Evolutionary conservation across 768 basidiomycete genomes (phyloP), one percentile per base, ranked within the genome.

Genomic region (Panellus pusillus): DNA sequence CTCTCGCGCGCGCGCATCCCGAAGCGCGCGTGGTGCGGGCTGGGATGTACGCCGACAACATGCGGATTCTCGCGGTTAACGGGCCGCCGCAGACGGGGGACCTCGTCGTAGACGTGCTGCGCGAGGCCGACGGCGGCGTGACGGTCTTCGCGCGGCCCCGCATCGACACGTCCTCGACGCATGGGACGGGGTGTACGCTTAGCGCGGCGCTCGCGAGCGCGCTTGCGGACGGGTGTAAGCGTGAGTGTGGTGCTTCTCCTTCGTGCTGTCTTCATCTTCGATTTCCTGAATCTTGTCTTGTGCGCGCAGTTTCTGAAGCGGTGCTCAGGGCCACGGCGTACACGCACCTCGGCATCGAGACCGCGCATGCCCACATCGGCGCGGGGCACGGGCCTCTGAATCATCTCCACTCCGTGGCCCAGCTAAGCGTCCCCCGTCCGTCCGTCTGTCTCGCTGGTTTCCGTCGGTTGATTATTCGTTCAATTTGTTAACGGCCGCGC

Each of bases 111-210:
- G 89, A 91, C 62, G 74, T 89, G 1, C 71, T 93, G 3, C 78
- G 72, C 50, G 74, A 79, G 35, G 57, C 61, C 17, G 60, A 65
- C 41, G 66, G 70, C 12, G 59, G 61, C 4, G 69, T 70, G 29
- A 79, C 80, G 1, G 47, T 91, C 15, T 87, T 84, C 55, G 74
- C 81, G 17, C 77, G 82, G 7, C 84, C 87, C 2, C 72, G 80
- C 13, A 70, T 92, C 18, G 73, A 85, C 13, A 83, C 89, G 6
- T 78, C 70, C 31, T 91, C 77, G 60, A 97, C 93, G 0, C 94
- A 96, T 65, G 94, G 94, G 1, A 97, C 94, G 0, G 94, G 93
- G 2, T 97, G 93, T 66, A 97, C 94, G 0, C 74, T 97, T n/a
- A 87, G 85, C 42, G 85, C 93, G 0, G 90, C 92, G 0, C 78